These are phyloP conservation scores for Moricandia moricandioides DNA, from an alignment of 345 rosid genomes.

Conservation along the genomic window DNA sequence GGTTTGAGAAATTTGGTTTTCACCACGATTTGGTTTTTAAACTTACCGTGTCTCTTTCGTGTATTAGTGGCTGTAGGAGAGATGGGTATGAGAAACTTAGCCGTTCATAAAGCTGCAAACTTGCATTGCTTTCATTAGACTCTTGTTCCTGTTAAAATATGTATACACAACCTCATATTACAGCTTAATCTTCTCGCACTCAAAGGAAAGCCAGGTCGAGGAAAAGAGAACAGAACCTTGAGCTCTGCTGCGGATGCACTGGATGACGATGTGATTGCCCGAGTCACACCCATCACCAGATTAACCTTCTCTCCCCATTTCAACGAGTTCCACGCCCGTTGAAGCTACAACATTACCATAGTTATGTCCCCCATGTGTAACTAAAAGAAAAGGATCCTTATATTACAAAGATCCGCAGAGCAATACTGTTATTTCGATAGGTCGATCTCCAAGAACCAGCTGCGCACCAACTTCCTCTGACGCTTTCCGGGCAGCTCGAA, in stretches of 20 bases:
- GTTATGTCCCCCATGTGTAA: neutral
- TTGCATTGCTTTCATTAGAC: conserved; percentile 33
- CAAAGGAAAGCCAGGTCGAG: neutral
- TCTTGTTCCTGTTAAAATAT: conserved; percentile 44
- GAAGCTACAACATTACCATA: conserved; percentile 47
- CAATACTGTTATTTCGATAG: conserved; percentile 75
- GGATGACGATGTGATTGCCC: conserved; percentile 59
- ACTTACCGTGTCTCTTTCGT: conserved; percentile 83
- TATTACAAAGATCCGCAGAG: neutral
- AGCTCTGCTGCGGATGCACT: conserved; percentile 37
- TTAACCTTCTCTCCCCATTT: conserved; percentile 55
- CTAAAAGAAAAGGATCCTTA: neutral
- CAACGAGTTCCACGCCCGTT: conserved; percentile 78
- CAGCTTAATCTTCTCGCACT: neutral
- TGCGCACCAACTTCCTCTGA: conserved; percentile 89
- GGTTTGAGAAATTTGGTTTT: neutral
- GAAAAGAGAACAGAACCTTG: conserved; percentile 38
- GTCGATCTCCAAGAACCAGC: conserved; percentile 83
- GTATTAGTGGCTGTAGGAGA: conserved; percentile 66
- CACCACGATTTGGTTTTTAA: neutral
- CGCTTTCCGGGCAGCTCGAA: conserved; percentile 75
- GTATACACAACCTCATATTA: neutral
- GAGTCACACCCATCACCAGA: conserved; percentile 47
- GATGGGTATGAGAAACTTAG: conserved; percentile 74
- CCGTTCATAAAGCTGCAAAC: conserved; percentile 59